Base-by-base conservation (phyloP, 345 rosid genomes). In the Geranium rotundifolium region DNA sequence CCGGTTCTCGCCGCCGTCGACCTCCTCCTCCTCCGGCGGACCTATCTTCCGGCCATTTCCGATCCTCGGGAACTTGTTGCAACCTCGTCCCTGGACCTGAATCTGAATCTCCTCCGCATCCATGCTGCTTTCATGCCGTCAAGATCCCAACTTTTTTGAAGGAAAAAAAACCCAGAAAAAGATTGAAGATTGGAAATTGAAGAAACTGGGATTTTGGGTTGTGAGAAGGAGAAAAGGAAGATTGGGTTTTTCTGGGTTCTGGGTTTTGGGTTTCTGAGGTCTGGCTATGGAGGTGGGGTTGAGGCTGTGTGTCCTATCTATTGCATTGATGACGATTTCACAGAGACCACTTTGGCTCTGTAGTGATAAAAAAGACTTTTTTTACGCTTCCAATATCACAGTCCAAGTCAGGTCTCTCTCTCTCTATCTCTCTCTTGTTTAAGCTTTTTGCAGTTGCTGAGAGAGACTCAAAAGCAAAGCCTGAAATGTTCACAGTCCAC, bases 101-200 rank as follows among this genome's bases (percentile, higher is more conserved):
- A 69, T 75, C 79, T 79, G 87, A 80, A 77, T 85, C 76, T 84
- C 89, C 68, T 85, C 93, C 70, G 77, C 81, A 79, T 84, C 97
- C 98, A 87, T 89, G 74, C 68, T 79, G 80, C 80, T 82, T 84
- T 87, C 97, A 90, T 89, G 71, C 82, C 98, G 65, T 56, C 61
- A 63, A 19, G 66, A 17, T 0, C 52, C 52, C 13, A 46, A 46
- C 52, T 79, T 72, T 31, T 60, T 56, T 23, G 41, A 34, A 34
- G 10, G 41, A 30, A 37, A 52, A 30, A 19, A 37, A 0, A 60
- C 49, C 65, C 70, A 63, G 2, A 60, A 57, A 23, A 23, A 23
- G 2, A 23, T 23, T 23, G 27, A 23, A 23, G 27, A 23, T 23
- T 23, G 27, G 2, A 5, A 4, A 34, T 34, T 34, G 41, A 8